These are phyloP conservation scores for Pulveroboletus sp. DNA, from an alignment of 768 basidiomycete species.

Conservation along the genomic window DNA sequence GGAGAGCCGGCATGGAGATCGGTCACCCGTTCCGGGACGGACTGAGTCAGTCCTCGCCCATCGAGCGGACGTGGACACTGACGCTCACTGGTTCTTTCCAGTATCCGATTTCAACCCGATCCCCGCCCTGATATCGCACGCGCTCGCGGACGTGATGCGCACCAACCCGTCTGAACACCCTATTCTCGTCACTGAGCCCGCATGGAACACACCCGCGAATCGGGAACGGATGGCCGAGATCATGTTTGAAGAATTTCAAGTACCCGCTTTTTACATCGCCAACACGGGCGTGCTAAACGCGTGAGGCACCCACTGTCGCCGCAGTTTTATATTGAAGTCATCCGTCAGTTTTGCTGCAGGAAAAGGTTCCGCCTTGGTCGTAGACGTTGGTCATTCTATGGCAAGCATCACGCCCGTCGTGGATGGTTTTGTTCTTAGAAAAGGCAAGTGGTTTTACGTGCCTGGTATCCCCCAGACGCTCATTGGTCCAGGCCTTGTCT, in stretches of 20 bases:
- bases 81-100: constrained; percentile 27
- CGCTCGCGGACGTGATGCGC: constrained; percentile 71
- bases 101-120: constrained; percentile 77
- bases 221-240: constrained; percentile 94
- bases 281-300: constrained; percentile 93
- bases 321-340: constrained; percentile 10
- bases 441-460: constrained; percentile 50
- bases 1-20: constrained; percentile 88
- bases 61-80: background rate
- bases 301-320: constrained; percentile 42
- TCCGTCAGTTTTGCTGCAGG: constrained; percentile 83
- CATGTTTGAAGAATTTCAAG: constrained; percentile 94
- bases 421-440: constrained; percentile 95
- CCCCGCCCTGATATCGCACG: constrained; percentile 67
- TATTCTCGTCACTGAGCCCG: constrained; percentile 87
- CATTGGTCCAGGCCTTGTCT: constrained; percentile 59
- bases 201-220: constrained; percentile 94
- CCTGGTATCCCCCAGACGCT: background rate
- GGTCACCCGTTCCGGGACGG: constrained; percentile 81
- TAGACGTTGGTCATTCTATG: constrained; percentile 88
- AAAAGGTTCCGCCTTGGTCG: constrained; percentile 93
- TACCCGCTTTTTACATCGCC: constrained; percentile 94
- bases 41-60: constrained; percentile 55
- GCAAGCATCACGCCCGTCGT: constrained; percentile 94
- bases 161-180: constrained; percentile 83